A percentile compares a stretch with the other conserved stretches of the same genome.
Evolutionary conservation across 495 filamentous ascomycete genomes (phyloP).

Genomic region (Penicillium cataractarum): DNA sequence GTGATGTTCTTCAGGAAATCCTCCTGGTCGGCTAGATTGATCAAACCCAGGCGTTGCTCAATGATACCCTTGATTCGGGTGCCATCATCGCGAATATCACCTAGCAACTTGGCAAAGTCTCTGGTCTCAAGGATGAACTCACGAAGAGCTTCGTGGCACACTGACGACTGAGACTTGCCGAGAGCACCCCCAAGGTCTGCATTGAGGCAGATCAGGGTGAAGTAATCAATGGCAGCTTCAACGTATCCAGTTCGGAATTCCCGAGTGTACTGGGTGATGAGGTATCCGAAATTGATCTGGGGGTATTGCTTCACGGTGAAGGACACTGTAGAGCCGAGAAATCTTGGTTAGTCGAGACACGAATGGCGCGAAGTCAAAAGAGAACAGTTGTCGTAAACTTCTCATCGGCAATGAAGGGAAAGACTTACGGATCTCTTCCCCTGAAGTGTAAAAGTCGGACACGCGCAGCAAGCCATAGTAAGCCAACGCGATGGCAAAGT

Average conservation of each 20-base stretch:
- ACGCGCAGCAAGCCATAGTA: conserved; percentile 93
- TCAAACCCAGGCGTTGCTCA: conserved; percentile 83
- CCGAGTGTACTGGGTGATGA: conserved; percentile 92
- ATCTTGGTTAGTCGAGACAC: conserved; percentile 34
- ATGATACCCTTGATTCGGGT: conserved; percentile 81
- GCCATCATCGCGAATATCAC: conserved; percentile 85
- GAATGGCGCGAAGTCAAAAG: not conserved
- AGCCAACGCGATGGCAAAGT: conserved; percentile 87
- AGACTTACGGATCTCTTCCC: conserved; percentile 71
- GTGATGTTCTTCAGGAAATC: conserved; percentile 88
- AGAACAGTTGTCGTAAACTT: not conserved
- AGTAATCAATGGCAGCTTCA: conserved; percentile 89
- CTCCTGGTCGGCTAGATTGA: conserved; percentile 74
- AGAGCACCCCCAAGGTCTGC: conserved; percentile 73
- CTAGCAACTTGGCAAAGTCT: conserved; percentile 91
- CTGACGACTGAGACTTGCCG: conserved; percentile 73
- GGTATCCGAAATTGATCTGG: conserved; percentile 91
- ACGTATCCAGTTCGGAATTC: conserved; percentile 91
- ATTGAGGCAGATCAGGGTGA: conserved; percentile 90
- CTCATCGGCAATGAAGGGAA: conserved; percentile 11
- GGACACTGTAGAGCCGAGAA: conserved; percentile 48
- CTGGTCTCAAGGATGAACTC: conserved; percentile 93
- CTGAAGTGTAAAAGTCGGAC: conserved; percentile 67
- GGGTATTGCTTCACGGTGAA: conserved; percentile 75
- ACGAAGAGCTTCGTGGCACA: conserved; percentile 93